Conservation (phyloP, 2,329 filamentous ascomycete species). For the Fusarium chuoi region DNA sequence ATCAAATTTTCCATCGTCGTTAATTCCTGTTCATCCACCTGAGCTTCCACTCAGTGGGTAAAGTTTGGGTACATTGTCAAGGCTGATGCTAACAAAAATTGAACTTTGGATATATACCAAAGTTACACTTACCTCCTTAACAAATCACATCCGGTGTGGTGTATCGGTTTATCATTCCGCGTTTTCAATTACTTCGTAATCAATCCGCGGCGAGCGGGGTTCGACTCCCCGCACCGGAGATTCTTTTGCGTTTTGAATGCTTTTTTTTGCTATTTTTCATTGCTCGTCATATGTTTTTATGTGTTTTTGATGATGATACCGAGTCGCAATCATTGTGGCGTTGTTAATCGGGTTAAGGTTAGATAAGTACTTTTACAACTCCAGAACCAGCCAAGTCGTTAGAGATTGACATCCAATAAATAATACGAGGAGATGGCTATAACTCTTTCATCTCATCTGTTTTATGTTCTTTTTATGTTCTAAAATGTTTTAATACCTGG, state of each 20-base stretch:
- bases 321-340: neutral
- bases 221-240: constrained; percentile 29
- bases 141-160: constrained; percentile 22
- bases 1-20: too few species aligned
- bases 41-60: neutral
- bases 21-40: neutral
- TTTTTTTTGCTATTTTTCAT: neutral
- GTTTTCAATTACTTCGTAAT: constrained; percentile 1
- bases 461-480: neutral
- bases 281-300: neutral
- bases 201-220: constrained; percentile 26
- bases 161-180: constrained; percentile 32
- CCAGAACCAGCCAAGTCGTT: neutral
- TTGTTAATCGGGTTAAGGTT: too few species aligned
- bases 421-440: fast-evolving
- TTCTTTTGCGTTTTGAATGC: neutral
- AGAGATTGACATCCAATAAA: fast-evolving
- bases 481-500: neutral
- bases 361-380: neutral
- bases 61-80: neutral
- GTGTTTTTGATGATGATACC: neutral
- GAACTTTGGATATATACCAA: neutral
- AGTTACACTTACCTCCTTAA: fast-evolving
- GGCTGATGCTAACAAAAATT: too few species aligned
- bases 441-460: fast-evolving